Percentiles rank a stretch among this genome's conserved stretches.
These are phyloP conservation scores for Flaveria robusta DNA, from an alignment of 129 eudicot species.

Conservation along the genomic window DNA sequence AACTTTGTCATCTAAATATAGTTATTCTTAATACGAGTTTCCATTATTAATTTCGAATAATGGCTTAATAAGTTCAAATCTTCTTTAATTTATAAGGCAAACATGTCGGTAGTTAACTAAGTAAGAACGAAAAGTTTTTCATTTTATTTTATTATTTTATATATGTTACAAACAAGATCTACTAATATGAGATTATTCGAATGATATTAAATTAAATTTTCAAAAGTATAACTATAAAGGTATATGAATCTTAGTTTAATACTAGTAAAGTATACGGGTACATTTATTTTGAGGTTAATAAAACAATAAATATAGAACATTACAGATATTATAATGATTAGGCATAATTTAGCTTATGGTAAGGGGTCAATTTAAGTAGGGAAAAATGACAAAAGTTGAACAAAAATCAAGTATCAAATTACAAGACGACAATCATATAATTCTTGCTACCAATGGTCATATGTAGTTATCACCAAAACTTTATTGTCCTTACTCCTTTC, in stretches of 20 bases:
- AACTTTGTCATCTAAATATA: no score
- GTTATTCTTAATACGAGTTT: no score
- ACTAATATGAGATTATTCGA: background rate
- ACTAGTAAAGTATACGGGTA: background rate
- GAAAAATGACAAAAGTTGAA: background rate
- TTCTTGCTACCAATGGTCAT: constrained; percentile 16
- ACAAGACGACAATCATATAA: constrained; percentile 26
- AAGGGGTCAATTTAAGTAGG: constrained; percentile 17
- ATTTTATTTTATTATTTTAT: no score
- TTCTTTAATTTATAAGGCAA: no score
- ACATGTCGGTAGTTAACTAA: no score
- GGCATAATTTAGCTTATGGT: constrained; percentile 5
- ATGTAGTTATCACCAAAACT: background rate
- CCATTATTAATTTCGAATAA: no score
- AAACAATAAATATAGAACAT: background rate
- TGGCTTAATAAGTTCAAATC: no score
- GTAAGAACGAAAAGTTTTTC: no score
- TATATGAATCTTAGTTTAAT: background rate
- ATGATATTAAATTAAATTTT: background rate
- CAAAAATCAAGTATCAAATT: constrained; percentile 20
- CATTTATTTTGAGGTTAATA: background rate
- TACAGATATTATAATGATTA: background rate
- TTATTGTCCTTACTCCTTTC: background rate
- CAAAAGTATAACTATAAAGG: background rate
- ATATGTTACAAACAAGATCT: background rate